Evolutionary conservation across 176 grass and related monocot genomes (phyloP), one percentile per base, ranked within the genome.

Genomic region (Thinopyrum elongatum): DNA sequence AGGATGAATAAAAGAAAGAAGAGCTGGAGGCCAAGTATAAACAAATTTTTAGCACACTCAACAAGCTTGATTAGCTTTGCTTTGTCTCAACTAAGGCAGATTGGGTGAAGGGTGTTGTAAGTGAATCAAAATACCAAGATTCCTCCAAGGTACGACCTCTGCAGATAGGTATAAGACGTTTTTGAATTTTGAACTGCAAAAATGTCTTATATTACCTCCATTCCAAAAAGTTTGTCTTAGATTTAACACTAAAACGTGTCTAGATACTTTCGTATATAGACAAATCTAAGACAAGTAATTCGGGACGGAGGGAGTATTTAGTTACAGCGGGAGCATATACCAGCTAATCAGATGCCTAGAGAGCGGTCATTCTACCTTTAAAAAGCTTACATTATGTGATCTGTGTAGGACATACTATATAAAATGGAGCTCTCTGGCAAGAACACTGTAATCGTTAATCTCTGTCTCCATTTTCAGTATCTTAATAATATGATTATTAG

Each of bases 51-150:
- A 70, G 80, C 76, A 83, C 70, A 76, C 22, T 31, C 23, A 87
- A n/a, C 42, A 55, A 84, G 39, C 41, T 38, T 76, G 39, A 74
- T 79, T 57, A 46, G 23, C 53, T 26, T 65, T 72, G 7, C 30
- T 28, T 78, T 16, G 57, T 13, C 10, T 61, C 72, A 78, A 83
- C 28, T 60, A 84, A 29, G 6, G 26, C 23, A 64, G 53, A 79
- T 79, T 13, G 31, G 57, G 62, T 80, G 82, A 33, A 55, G 42
- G 42, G 36, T 66, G 41, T 42, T 57, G 66, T 17, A 55, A 30
- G 25, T 58, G 58, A 59, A 67, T 33, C 19, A 85, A 84, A 80
- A 79, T 39, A 79, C 65, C 49, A 28, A 10, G 65, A 83, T 63
- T 39, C 38, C n/a, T 53, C 44, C 38, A 29, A 25, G 23, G 70